Evolutionary conservation across 352 stramenopile genomes (phyloP).

Genomic region (Pythium rhizo-oryzae): DNA sequence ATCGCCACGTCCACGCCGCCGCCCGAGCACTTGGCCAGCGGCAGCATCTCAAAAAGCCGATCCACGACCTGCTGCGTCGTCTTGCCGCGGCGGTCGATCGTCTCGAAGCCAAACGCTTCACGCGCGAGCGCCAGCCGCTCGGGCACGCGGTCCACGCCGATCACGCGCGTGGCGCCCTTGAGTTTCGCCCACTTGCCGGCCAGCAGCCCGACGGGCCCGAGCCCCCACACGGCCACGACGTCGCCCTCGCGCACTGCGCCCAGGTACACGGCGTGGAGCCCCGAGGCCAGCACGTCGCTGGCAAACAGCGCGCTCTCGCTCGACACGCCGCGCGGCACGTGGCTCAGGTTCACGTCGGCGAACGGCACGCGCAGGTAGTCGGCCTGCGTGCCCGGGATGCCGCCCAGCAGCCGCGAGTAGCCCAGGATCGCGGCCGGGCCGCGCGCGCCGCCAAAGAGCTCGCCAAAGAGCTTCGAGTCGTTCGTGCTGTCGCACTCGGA

Average conservation of each 20-base stretch:
- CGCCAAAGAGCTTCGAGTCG: constrained; percentile 39
- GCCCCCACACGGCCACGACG: constrained; percentile 64
- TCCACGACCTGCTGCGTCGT: constrained; percentile 36
- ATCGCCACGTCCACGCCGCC: constrained; percentile 47
- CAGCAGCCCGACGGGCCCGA: constrained; percentile 63
- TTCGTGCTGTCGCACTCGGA: constrained; percentile 47
- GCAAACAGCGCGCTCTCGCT: constrained; percentile 48
- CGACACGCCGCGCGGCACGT: constrained; percentile 31
- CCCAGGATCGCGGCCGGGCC: constrained; percentile 43
- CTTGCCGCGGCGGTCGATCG: constrained; percentile 32
- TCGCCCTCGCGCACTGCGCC: constrained; percentile 49
- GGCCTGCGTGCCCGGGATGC: constrained; percentile 50
- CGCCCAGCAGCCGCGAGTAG: constrained; percentile 36
- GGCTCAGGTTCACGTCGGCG: constrained; percentile 43
- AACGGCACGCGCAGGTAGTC: constrained; percentile 58
- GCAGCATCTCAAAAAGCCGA: constrained; percentile 34
- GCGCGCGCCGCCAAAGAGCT: constrained; percentile 41
- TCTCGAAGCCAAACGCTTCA: constrained; percentile 39
- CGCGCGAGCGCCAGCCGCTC: constrained; percentile 45
- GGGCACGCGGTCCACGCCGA: constrained; percentile 53
- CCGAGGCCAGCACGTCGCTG: constrained; percentile 46
- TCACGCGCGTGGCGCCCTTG: constrained; percentile 58
- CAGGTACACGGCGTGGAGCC: constrained; percentile 62
- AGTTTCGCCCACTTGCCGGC: constrained; percentile 64
- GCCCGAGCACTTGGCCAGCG: constrained; percentile 26